phyloP scores from a whole-genome alignment of 495 filamentous ascomycete species.

The Massariosphaeria phaeospora region DNA sequence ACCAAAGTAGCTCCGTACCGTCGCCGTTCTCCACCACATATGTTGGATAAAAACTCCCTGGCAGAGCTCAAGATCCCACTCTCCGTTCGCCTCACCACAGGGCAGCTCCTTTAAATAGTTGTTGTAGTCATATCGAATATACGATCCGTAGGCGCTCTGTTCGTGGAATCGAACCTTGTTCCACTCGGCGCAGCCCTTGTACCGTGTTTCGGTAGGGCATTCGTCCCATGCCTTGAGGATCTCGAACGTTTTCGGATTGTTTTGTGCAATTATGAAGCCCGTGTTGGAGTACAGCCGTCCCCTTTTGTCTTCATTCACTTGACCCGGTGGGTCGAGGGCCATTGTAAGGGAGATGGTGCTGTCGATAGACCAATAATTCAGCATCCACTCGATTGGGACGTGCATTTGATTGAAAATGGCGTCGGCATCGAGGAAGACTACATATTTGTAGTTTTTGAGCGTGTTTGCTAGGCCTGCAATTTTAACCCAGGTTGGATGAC shows the following conservation, averaged over 20 bases:
- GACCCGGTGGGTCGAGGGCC: slow-evolving; percentile 29
- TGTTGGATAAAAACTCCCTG: slow-evolving; percentile 9
- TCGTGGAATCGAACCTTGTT: slow-evolving; percentile 37
- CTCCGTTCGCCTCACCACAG: slow-evolving; percentile 38
- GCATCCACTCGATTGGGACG: slow-evolving; percentile 50
- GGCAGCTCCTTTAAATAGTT: slow-evolving; percentile 37
- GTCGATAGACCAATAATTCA: slow-evolving; percentile 46
- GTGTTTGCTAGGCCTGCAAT: slow-evolving; percentile 43
- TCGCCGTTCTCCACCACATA: slow-evolving; percentile 11
- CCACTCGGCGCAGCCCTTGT: slow-evolving; percentile 36
- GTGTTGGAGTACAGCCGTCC: slow-evolving; percentile 37
- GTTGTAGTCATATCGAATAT: slow-evolving; percentile 36
- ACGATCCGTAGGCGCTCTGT: slow-evolving; percentile 39
- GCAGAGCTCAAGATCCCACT: slow-evolving; percentile 7
- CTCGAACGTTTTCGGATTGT: slow-evolving; percentile 34
- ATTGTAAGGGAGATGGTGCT: slow-evolving; percentile 42
- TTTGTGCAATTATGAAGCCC: slow-evolving; percentile 41
- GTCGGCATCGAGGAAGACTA: slow-evolving; percentile 50
- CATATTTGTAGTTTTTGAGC: slow-evolving; percentile 42
- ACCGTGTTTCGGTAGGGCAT: slow-evolving; percentile 35
- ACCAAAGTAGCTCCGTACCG: neutral
- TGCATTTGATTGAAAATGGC: slow-evolving; percentile 45
- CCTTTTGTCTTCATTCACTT: slow-evolving; percentile 6
- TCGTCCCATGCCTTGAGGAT: slow-evolving; percentile 40
- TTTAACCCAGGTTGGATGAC: slow-evolving; percentile 48